phyloP scores from a whole-genome alignment of 108 stramenopile species.

The Bacterosira constricta region DNA sequence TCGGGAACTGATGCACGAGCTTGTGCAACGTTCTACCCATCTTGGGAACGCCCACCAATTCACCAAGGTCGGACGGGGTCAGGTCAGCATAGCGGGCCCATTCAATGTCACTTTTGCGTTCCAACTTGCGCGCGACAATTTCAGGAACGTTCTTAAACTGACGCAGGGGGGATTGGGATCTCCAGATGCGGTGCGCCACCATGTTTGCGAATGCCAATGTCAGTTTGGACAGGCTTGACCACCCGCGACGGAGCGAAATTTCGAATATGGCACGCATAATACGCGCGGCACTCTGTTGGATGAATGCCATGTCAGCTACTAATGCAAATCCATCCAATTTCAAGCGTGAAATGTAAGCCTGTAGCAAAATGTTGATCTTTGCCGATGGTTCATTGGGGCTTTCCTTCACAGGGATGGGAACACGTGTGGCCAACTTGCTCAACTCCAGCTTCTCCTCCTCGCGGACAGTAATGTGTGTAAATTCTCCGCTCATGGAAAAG shows the following conservation, averaged over 20 bases:
- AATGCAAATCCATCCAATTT: constrained; percentile 98
- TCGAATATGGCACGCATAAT: constrained; percentile 98
- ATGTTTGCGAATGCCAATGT: constrained; percentile 93
- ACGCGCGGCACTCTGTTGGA: constrained; percentile 97
- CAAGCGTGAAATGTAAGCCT: constrained; percentile 98
- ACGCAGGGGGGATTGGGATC: constrained; percentile 94
- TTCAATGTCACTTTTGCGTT: constrained; percentile 94
- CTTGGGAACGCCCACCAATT: constrained; percentile 96
- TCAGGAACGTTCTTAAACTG: constrained; percentile 95
- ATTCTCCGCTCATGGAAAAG: constrained; percentile 96
- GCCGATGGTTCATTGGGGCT: constrained; percentile 92
- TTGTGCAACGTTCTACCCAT: constrained; percentile 97
- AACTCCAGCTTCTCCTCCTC: constrained; percentile 99
- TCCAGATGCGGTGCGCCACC: constrained; percentile 95
- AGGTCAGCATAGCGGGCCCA: constrained; percentile 97
- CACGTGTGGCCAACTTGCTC: constrained; percentile 90
- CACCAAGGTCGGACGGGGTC: constrained; percentile 95
- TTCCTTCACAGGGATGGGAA: constrained; percentile 99
- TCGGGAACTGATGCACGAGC: constrained; percentile 97
- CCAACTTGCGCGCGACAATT: constrained; percentile 92
- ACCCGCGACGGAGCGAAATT: constrained; percentile 92
- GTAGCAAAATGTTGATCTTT: constrained; percentile 98
- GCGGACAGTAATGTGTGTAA: constrained; percentile 94
- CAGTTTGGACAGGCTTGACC: constrained; percentile 93
- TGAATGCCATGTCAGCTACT: constrained; percentile 97